These are phyloP conservation scores for Cenchrus fungigraminus DNA, from an alignment of 176 grass and related monocot genomes.

Conservation along the genomic window DNA sequence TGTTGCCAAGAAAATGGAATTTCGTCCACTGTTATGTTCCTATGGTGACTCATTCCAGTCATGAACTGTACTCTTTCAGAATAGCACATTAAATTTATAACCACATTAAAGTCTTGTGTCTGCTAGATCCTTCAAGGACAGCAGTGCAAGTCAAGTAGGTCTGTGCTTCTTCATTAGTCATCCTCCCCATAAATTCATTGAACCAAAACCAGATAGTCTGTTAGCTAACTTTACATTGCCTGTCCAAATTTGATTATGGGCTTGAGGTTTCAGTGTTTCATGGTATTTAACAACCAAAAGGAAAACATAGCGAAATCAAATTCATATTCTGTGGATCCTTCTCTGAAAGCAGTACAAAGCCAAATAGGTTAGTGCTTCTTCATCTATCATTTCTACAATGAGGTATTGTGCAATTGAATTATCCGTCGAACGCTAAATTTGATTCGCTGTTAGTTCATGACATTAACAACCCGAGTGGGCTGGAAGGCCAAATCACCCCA, in stretches of 20 bases:
- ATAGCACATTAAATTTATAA: background rate
- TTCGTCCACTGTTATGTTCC: background rate
- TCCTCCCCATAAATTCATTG: conserved; percentile 10
- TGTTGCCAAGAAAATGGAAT: background rate
- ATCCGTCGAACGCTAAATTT: background rate
- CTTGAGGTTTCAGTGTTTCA: background rate
- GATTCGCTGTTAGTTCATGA: background rate
- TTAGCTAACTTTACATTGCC: conserved; percentile 30
- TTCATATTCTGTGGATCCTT: conserved; percentile 15
- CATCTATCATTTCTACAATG: background rate
- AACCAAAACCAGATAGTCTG: conserved; percentile 19
- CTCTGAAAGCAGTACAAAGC: background rate
- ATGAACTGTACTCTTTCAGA: background rate
- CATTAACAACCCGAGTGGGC: background rate
- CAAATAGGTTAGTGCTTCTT: conserved; percentile 29
- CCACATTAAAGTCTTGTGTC: background rate
- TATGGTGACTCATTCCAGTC: background rate
- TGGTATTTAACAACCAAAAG: background rate
- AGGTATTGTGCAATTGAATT: conserved; percentile 7
- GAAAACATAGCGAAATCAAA: background rate
- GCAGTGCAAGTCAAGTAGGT: background rate
- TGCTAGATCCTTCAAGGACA: background rate
- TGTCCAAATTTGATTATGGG: background rate
- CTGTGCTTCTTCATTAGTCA: conserved; percentile 1
- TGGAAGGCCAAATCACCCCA: background rate